Evolutionary conservation across 306 rosid genomes (phyloP).

Genomic region (Quercus alba): DNA sequence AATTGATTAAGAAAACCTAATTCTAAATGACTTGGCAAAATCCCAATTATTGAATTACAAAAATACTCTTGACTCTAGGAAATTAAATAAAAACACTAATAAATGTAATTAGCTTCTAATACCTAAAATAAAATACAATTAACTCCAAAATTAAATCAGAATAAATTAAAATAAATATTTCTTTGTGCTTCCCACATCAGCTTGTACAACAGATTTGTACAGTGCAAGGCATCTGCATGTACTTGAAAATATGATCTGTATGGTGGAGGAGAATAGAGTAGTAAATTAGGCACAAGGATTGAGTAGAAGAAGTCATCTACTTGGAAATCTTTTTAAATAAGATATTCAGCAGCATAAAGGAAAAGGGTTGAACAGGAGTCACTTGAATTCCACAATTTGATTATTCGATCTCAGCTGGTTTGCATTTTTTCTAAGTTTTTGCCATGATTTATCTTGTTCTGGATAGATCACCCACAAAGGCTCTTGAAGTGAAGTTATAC

Average conservation of each 20-base stretch:
- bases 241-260: neutral
- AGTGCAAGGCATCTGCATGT: neutral
- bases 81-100: too few relatives aligned
- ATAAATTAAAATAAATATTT: too few relatives aligned
- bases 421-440: neutral
- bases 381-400: neutral
- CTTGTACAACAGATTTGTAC: neutral
- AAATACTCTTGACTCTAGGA: too few relatives aligned
- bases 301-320: neutral
- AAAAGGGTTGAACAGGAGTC: neutral
- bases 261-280: neutral
- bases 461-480: neutral
- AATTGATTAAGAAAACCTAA: too few relatives aligned
- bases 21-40: too few relatives aligned
- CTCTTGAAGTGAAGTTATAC: neutral
- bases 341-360: neutral
- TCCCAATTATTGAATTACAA: too few relatives aligned
- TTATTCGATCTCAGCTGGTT: neutral
- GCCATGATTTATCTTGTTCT: neutral
- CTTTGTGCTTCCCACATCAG: too few relatives aligned
- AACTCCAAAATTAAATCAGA: too few relatives aligned
- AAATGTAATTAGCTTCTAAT: too few relatives aligned
- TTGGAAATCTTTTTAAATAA: neutral
- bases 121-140: too few relatives aligned
- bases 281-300: neutral